A percentile compares a stretch with the other conserved stretches of the same genome.
These are phyloP conservation scores for Akanthomyces muscarius DNA, from an alignment of 2,329 filamentous ascomycete genomes.

Conservation along the genomic window DNA sequence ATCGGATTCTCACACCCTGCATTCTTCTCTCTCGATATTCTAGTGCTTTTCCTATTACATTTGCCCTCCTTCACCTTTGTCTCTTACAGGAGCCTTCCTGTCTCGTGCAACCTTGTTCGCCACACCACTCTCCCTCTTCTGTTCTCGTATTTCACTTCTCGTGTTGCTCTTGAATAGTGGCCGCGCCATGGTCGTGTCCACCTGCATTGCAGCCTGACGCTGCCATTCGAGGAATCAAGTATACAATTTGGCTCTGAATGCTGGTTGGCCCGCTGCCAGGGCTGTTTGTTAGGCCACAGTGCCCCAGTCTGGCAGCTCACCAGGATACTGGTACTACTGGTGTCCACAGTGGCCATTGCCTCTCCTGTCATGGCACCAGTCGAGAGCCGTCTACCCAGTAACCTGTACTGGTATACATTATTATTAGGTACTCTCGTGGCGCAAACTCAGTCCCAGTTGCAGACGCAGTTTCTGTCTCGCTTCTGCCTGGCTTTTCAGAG, in stretches of 20 bases:
- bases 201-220: constrained; percentile 7
- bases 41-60: not conserved
- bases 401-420: too few relatives aligned
- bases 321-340: not conserved
- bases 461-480: not conserved
- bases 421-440: not conserved
- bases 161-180: not conserved
- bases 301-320: not conserved
- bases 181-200: not conserved
- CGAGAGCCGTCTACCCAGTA: not conserved
- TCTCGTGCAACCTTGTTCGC: not conserved
- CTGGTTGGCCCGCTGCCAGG: not conserved
- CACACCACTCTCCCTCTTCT: not conserved
- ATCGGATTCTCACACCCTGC: not conserved
- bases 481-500: not conserved
- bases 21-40: not conserved
- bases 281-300: not conserved
- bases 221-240: not conserved
- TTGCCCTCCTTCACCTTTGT: too few relatives aligned
- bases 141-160: not conserved
- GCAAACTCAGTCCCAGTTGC: not conserved
- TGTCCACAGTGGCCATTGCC: not conserved
- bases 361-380: not conserved
- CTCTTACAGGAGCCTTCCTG: too few relatives aligned
- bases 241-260: not conserved